Conservation (phyloP, 495 filamentous ascomycete genomes). For the Margaritispora aquatica region DNA sequence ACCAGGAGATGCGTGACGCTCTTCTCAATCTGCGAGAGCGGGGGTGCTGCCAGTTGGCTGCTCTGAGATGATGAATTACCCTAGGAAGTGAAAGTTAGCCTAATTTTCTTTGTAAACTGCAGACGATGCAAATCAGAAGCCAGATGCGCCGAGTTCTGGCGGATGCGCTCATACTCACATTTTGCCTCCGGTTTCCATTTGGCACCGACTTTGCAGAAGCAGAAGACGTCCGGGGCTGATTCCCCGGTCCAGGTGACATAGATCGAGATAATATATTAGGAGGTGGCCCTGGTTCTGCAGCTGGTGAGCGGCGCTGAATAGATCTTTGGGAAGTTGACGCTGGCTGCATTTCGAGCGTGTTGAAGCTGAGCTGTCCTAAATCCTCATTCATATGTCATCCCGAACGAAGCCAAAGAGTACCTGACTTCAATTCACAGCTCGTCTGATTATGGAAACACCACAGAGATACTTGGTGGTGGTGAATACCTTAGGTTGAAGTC, state of each 20-base stretch:
- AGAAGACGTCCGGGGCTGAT: constrained; percentile 38
- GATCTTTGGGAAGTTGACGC: constrained; percentile 20
- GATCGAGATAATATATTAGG: constrained; percentile 43
- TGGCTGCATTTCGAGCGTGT: constrained; percentile 15
- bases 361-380: neutral
- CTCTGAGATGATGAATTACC: constrained; percentile 23
- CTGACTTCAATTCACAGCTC: neutral
- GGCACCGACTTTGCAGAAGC: constrained; percentile 35
- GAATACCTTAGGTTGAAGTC: neutral
- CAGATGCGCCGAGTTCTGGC: constrained; percentile 1
- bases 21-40: constrained; percentile 91
- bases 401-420: neutral
- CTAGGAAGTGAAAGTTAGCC: constrained; percentile 13
- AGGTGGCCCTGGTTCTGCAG: constrained; percentile 37
- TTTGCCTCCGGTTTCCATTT: constrained; percentile 38
- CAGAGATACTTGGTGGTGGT: neutral
- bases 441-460: neutral
- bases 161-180: constrained; percentile 37
- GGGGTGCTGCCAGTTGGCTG: constrained; percentile 35
- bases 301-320: constrained; percentile 38
- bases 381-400: constrained; percentile 14
- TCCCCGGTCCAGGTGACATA: constrained; percentile 34
- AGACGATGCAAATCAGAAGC: neutral
- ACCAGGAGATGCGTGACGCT: constrained; percentile 96
- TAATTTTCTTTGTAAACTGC: neutral